Conservation (phyloP, 768 basidiomycete species). For the Strobilomyces dryophilus region DNA sequence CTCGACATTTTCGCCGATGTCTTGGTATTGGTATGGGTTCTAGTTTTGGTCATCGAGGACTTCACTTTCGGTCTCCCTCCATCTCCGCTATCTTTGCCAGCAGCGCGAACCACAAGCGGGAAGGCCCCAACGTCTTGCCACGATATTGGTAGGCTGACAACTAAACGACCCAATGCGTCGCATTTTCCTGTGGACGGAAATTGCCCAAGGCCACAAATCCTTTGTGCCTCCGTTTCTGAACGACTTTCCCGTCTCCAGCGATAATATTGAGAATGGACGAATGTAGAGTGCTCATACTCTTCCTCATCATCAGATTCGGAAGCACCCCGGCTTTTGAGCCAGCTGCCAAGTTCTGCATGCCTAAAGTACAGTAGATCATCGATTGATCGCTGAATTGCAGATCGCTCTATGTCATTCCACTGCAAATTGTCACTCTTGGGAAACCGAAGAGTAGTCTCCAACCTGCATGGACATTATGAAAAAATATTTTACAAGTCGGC, state of each 20-base stretch:
- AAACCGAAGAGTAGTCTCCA: not conserved
- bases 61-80: too few relatives aligned
- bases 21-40: not conserved
- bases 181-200: too few relatives aligned
- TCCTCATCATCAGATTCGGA: too few relatives aligned
- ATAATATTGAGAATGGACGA: too few relatives aligned
- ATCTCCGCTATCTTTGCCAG: not conserved
- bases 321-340: not conserved
- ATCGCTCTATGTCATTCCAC: fast-evolving
- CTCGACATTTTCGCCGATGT: not conserved
- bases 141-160: too few relatives aligned
- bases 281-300: too few relatives aligned
- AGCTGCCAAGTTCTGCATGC: not conserved
- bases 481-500: too few relatives aligned
- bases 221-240: too few relatives aligned
- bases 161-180: too few relatives aligned
- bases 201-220: too few relatives aligned
- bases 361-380: fast-evolving
- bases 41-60: too few relatives aligned
- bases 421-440: not conserved
- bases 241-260: too few relatives aligned
- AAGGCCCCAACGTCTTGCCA: not conserved
- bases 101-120: not conserved
- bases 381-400: not conserved
- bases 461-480: not conserved